phyloP scores from a whole-genome alignment of 2,329 filamentous ascomycete genomes.

The Dothideomycetes sp. region DNA sequence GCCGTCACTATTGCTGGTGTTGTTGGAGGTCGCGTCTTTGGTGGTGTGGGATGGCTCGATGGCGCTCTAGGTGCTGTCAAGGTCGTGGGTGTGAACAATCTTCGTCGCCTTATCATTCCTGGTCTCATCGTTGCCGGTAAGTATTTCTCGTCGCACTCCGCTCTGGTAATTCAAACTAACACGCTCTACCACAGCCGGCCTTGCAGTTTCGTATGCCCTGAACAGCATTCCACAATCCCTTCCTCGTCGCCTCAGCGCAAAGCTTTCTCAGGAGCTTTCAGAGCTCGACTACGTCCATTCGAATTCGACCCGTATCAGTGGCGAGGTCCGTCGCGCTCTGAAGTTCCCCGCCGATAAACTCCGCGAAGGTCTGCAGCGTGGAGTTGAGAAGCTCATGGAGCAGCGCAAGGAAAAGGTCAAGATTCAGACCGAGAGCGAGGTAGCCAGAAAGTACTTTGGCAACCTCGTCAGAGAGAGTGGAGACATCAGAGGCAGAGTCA shows the following conservation, averaged over 20 bases:
- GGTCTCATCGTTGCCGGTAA: conserved; percentile 68
- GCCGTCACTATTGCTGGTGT: conserved; percentile 85
- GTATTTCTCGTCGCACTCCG: too few relatives aligned
- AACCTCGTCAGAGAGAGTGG: conserved; percentile 61
- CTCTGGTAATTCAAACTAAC: too few relatives aligned
- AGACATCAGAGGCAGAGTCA: conserved; percentile 38
- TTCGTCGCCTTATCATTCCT: conserved; percentile 71
- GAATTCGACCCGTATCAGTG: conserved; percentile 75
- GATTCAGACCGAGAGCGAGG: conserved; percentile 70
- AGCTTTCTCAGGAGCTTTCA: conserved; percentile 69
- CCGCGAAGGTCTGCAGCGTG: conserved; percentile 69
- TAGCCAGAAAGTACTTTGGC: conserved; percentile 80
- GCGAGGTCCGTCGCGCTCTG: conserved; percentile 78
- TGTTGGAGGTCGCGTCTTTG: conserved; percentile 68
- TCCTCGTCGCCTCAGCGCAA: conserved; percentile 71
- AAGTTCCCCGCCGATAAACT: conserved; percentile 80
- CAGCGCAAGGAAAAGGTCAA: conserved; percentile 72
- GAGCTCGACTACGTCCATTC: conserved; percentile 85
- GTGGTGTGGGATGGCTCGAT: conserved; percentile 81
- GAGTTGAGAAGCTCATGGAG: conserved; percentile 68
- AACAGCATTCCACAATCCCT: conserved; percentile 82
- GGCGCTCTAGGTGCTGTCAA: conserved; percentile 72
- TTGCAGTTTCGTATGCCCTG: conserved; percentile 70
- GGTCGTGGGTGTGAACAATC: conserved; percentile 68
- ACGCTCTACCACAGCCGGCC: conserved; percentile 42